Percentiles rank a stretch among this genome's conserved stretches.
phyloP scores from a whole-genome alignment of 805 yeast genomes.

The Metschnikowia matae region DNA sequence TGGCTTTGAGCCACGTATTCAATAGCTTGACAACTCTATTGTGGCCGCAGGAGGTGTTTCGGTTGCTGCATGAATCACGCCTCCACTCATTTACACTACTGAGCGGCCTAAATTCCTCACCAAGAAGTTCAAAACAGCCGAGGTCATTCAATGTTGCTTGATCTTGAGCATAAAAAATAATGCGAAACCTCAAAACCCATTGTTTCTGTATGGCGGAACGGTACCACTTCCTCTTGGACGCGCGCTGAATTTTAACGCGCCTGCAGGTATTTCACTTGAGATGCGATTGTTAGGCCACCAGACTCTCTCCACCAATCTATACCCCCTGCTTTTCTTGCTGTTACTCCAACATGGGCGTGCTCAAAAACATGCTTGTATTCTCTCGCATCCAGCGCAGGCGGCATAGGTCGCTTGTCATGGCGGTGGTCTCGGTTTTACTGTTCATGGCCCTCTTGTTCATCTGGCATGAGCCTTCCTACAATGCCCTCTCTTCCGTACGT shows the following conservation, averaged over 20 bases:
- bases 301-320: not conserved
- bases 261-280: not conserved
- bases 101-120: too few species aligned
- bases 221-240: not conserved
- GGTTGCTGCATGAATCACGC: not conserved
- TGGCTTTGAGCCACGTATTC: not conserved
- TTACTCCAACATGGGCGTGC: conserved; percentile 8
- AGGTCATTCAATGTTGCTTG: too few species aligned
- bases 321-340: not conserved
- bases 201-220: not conserved
- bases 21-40: not conserved
- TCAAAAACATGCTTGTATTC: conserved; percentile 8
- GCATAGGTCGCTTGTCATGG: conserved; percentile 8
- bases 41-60: not conserved
- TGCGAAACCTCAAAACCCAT: not conserved
- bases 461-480: conserved; percentile 6
- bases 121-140: too few species aligned
- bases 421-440: conserved; percentile 7
- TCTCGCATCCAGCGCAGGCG: conserved; percentile 17
- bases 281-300: not conserved
- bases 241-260: conserved; percentile 18
- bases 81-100: not conserved
- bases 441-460: conserved; percentile 6
- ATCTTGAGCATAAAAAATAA: not conserved
- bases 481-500: conserved; percentile 4